These are phyloP conservation scores for Corylus avellana DNA, from an alignment of 306 rosid species.

Conservation along the genomic window DNA sequence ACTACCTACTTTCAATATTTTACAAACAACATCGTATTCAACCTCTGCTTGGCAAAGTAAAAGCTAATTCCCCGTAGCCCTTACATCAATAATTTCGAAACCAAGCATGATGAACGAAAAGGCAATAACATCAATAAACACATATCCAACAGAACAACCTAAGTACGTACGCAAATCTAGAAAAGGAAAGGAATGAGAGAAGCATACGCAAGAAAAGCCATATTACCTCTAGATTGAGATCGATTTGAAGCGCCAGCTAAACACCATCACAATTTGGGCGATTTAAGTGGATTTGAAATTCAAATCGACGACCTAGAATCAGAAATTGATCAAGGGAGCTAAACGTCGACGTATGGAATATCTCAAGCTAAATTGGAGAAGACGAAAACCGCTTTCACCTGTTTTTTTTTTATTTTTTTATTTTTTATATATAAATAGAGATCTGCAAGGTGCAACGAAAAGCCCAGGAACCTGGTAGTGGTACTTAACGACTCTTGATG, in stretches of 20 bases:
- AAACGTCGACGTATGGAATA: not conserved
- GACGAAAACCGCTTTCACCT: not conserved
- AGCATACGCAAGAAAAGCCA: not conserved
- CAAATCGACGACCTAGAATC: not conserved
- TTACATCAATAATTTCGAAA: not conserved
- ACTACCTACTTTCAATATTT: not conserved
- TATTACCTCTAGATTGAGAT: conserved; percentile 18
- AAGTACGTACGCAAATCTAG: not conserved
- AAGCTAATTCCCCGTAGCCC: not conserved
- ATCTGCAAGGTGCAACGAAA: not conserved
- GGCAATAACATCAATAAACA: not conserved
- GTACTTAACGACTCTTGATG: not conserved
- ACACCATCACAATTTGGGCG: not conserved
- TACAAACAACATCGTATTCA: not conserved
- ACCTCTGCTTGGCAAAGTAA: not conserved
- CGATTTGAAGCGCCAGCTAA: not conserved
- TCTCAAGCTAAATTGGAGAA: too few relatives aligned
- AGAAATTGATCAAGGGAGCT: not conserved
- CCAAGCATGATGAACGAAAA: not conserved
- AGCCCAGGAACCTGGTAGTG: not conserved
- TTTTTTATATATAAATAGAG: not conserved
- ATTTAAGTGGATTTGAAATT: not conserved
- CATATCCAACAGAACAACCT: not conserved
- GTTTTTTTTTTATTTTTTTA: not conserved
- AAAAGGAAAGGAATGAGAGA: not conserved